Base-by-base conservation (phyloP, 495 filamentous ascomycete genomes). In the Halenospora varia region DNA sequence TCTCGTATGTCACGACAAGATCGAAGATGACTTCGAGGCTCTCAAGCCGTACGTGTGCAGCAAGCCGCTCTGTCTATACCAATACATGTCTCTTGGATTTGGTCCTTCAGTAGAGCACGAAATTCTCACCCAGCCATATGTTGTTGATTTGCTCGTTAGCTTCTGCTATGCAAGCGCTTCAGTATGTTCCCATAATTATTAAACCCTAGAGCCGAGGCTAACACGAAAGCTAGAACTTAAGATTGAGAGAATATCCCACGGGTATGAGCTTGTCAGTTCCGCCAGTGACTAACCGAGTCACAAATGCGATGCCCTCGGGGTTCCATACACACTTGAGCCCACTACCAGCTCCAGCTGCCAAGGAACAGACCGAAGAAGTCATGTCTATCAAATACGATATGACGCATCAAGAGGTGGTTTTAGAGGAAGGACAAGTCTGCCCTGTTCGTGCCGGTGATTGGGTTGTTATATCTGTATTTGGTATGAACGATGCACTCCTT, bases 1-100 rank as follows among this genome's bases (percentile, higher is more conserved):
- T 67, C 77, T 95, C 40, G 83, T 92, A 13, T 97, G 93, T 63
- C 89, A 96, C 68, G 59, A 67, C 42, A 80, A 81, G 63, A 77
- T 89, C 25, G 67, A 81, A n/a, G 78, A 77, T 4, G 80, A 82
- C 6, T 88, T 96, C 47, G 89, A 92, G 62, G 87, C 92, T n/a
- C 73, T 97, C 44, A 93, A 91, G 57, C 93, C 93, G 0, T 96
- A 94, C 63, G 90, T 96, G 18, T 97, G 93, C 75, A 84, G 81
- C 24, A 82, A 83, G 18, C 80, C 79, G 2, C 76, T 97, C 8
- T 97, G 93, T 65, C 73, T 96, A 1, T 94, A 90, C 61, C 93
- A 97, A 65, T 96, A 95, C 73, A 88, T 96, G 82, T 78, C 80
- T n/a, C 76, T 94, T 23, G 91, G 90, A 0, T 85, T 96, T 68